A percentile compares a stretch with the other conserved stretches of the same genome.
phyloP scores from a whole-genome alignment of 1,139 yeast genomes.

The Yamadazyma diddensiae region DNA sequence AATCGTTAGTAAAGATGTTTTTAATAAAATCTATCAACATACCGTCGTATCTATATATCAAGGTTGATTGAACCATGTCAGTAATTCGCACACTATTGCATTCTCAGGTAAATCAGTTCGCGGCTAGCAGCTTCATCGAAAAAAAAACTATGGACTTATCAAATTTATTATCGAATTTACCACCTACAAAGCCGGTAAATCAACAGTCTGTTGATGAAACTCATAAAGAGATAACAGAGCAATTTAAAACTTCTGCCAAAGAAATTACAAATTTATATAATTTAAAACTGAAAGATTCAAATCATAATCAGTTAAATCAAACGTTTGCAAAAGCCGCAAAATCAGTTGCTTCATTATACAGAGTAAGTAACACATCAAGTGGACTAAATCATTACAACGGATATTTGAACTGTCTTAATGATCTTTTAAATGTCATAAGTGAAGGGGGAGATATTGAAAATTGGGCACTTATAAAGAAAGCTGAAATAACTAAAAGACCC shows the following conservation, averaged over 20 bases:
- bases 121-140: neutral
- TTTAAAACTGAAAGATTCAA: constrained; percentile 24
- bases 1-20: constrained; percentile 3
- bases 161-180: constrained; percentile 49
- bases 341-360: constrained; percentile 60
- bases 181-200: constrained; percentile 44
- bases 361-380: constrained; percentile 47
- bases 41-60: constrained; percentile 72
- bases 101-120: neutral
- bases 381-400: constrained; percentile 48
- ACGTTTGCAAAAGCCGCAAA: constrained; percentile 59
- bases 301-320: neutral
- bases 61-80: constrained; percentile 65
- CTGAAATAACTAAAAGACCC: constrained; percentile 36
- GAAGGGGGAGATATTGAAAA: constrained; percentile 49
- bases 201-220: constrained; percentile 43
- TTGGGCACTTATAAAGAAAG: constrained; percentile 50
- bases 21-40: constrained; percentile 24
- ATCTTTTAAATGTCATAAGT: constrained; percentile 45
- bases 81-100: neutral
- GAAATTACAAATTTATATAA: constrained; percentile 44
- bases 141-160: constrained; percentile 50
- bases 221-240: constrained; percentile 39
- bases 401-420: constrained; percentile 56
- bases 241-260: constrained; percentile 46